phyloP scores from a whole-genome alignment of 805 yeast species.

The Blastobotrys muscicola region DNA sequence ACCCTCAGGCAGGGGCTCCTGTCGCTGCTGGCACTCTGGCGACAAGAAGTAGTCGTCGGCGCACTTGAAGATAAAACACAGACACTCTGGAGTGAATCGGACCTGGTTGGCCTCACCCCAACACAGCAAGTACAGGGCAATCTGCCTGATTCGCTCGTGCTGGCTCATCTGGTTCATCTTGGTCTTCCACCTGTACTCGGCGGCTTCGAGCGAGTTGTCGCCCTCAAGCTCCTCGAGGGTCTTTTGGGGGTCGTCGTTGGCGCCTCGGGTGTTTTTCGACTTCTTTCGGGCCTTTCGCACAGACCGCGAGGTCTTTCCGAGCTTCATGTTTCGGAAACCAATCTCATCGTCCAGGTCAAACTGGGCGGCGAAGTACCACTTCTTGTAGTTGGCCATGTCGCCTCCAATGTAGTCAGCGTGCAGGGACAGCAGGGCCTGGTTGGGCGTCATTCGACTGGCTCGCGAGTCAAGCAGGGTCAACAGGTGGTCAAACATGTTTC shows the following conservation, averaged over 20 bases:
- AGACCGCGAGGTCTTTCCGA: constrained; percentile 15
- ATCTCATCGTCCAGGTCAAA: constrained; percentile 47
- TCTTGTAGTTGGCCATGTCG: constrained; percentile 52
- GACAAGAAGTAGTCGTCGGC: constrained; percentile 59
- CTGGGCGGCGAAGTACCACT: constrained; percentile 71
- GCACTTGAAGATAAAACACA: constrained; percentile 76
- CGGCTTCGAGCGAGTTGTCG: constrained; percentile 58
- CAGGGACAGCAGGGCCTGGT: constrained; percentile 44
- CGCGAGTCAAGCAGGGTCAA: constrained; percentile 57
- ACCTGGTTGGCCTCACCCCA: constrained; percentile 91
- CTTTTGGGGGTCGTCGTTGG: constrained; percentile 46
- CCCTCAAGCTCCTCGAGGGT: constrained; percentile 60
- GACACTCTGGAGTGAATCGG: constrained; percentile 81
- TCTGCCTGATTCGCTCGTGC: constrained; percentile 48
- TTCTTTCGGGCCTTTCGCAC: constrained; percentile 40
- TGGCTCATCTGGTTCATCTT: constrained; percentile 43
- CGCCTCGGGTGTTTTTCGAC: constrained; percentile 37
- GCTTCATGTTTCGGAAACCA: constrained; percentile 13
- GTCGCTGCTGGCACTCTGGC: constrained; percentile 27
- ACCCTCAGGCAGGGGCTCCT: constrained; percentile 21
- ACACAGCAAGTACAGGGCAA: constrained; percentile 59
- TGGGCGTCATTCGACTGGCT: constrained; percentile 53
- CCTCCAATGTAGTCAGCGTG: constrained; percentile 77
- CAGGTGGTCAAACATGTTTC: constrained; percentile 58
- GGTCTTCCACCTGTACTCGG: constrained; percentile 54